These are phyloP conservation scores for Neophaeococcomyces aloes DNA, from an alignment of 2,329 filamentous ascomycete species.

Conservation along the genomic window DNA sequence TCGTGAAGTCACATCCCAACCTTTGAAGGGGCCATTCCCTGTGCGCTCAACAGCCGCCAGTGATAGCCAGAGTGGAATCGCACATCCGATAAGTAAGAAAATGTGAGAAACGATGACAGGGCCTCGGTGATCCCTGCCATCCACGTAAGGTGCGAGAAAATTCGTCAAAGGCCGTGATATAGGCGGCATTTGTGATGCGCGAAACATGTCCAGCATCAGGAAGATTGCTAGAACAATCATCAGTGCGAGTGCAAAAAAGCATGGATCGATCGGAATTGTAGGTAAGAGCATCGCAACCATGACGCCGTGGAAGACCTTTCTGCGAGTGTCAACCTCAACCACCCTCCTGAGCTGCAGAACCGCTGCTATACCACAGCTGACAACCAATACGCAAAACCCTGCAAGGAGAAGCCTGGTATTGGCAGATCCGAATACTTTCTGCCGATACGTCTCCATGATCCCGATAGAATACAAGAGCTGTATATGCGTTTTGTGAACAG, in stretches of 20 bases:
- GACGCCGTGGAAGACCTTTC: conserved; percentile 97
- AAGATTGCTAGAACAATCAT: conserved; percentile 71
- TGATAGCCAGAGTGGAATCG: conserved; percentile 84
- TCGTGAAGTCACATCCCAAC: conserved; percentile 64
- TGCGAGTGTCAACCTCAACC: conserved; percentile 86
- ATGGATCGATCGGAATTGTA: conserved; percentile 73
- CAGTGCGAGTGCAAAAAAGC: conserved; percentile 72
- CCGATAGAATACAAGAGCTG: conserved; percentile 27
- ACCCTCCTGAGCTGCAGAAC: conserved; percentile 65
- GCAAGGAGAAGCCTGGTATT: conserved; percentile 70
- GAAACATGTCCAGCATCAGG: conserved; percentile 74
- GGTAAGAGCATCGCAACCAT: conserved; percentile 96
- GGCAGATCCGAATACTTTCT: conserved; percentile 57
- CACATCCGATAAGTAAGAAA: conserved; percentile 88
- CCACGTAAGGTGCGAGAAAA: conserved; percentile 88
- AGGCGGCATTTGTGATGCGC: conserved; percentile 83
- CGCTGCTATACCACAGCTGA: conserved; percentile 59
- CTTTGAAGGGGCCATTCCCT: conserved; percentile 46
- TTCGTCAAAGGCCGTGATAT: conserved; percentile 73
- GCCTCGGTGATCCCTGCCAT: conserved; percentile 82
- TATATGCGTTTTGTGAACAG: conserved; percentile 26
- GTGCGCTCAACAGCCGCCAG: conserved; percentile 57
- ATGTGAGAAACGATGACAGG: conserved; percentile 95
- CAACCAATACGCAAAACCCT: conserved; percentile 61
- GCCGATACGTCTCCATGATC: conserved; percentile 56